These are phyloP conservation scores for Myxozyma kluyveri DNA, from an alignment of 805 yeast genomes.

Conservation along the genomic window DNA sequence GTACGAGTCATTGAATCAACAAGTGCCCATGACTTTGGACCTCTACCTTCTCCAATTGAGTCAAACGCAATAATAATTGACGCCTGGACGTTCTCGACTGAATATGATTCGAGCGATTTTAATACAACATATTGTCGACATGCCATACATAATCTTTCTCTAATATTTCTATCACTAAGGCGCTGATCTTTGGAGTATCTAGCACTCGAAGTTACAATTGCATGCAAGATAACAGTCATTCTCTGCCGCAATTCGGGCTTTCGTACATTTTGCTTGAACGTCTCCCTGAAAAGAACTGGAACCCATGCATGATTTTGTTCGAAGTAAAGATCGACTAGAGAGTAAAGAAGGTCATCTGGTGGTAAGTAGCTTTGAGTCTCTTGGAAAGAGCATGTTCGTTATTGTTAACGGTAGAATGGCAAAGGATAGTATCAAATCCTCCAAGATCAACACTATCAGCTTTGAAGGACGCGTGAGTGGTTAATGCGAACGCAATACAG, in stretches of 20 bases:
- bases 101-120: conserved; percentile 7
- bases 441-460: conserved; percentile 27
- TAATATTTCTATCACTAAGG: neutral
- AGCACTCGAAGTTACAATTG: conserved; percentile 6
- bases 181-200: conserved; percentile 10
- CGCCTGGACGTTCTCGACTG: conserved; percentile 17
- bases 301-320: conserved; percentile 14
- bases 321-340: conserved; percentile 13
- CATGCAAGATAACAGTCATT: conserved; percentile 3
- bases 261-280: conserved; percentile 1
- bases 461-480: conserved; percentile 9
- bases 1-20: conserved; percentile 17
- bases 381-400: conserved; percentile 26
- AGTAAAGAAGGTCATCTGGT: conserved; percentile 6
- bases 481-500: conserved; percentile 22
- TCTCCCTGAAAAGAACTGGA: conserved; percentile 7
- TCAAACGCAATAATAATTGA: conserved; percentile 15
- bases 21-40: conserved; percentile 15
- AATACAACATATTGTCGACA: conserved; percentile 15
- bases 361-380: conserved; percentile 8
- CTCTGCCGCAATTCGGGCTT: neutral
- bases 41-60: conserved; percentile 12
- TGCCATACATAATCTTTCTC: conserved; percentile 6
- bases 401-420: conserved; percentile 33
- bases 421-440: conserved; percentile 34